Evolutionary conservation across 257 asterid genomes (phyloP).

Genomic region (Salvia hispanica): DNA sequence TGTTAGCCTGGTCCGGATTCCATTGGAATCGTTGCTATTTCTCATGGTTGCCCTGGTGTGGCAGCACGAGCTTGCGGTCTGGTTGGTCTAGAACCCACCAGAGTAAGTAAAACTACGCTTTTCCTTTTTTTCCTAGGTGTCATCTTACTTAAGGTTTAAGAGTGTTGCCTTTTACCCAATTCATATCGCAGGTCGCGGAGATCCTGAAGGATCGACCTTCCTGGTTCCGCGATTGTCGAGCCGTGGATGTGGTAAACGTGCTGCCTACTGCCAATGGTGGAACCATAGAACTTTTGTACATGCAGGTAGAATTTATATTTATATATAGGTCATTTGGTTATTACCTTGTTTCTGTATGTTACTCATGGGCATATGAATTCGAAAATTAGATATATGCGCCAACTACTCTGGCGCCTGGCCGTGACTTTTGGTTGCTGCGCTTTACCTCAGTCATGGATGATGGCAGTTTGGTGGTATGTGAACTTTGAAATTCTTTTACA

Average conservation of each 20-base stretch:
- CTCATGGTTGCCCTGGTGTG: constrained; percentile 98
- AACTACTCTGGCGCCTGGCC: constrained; percentile 91
- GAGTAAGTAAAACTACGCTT: constrained; percentile 48
- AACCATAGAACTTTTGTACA: constrained; percentile 86
- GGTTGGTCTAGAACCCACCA: constrained; percentile 88
- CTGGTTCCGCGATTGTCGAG: constrained; percentile 92
- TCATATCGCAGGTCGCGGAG: constrained; percentile 70
- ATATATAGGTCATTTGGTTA: background rate
- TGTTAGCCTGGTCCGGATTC: constrained; percentile 99
- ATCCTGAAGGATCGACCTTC: constrained; percentile 94
- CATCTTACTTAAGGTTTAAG: background rate
- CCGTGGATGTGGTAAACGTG: constrained; percentile 74
- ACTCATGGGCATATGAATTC: background rate
- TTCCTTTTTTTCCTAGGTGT: background rate
- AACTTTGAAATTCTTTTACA: no score
- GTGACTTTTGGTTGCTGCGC: constrained; percentile 89
- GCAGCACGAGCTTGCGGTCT: constrained; percentile 98
- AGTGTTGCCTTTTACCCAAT: background rate
- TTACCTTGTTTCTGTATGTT: background rate
- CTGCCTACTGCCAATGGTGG: constrained; percentile 98
- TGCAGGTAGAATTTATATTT: constrained; percentile 58
- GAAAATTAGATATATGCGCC: constrained; percentile 75
- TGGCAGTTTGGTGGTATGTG: constrained; percentile 78
- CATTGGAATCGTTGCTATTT: constrained; percentile 97
- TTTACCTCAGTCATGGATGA: constrained; percentile 84